Evolutionary conservation across 2,329 filamentous ascomycete species (phyloP), one percentile per base, ranked within the genome.

Genomic region (Rhynchosporium graminicola): DNA sequence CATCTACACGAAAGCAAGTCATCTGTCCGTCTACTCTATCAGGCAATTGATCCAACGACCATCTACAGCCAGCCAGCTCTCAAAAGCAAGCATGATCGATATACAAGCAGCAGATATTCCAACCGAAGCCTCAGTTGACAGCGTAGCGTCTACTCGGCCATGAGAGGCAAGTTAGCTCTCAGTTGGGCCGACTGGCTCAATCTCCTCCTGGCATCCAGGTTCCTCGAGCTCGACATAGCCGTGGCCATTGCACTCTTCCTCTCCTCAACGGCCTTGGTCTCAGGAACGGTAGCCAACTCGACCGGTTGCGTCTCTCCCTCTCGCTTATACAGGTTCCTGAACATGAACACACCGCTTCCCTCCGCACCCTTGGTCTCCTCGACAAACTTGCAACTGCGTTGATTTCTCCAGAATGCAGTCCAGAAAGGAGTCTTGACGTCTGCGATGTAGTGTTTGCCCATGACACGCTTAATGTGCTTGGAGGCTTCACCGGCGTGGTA

Each of bases 401-500:
- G 70, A 52, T 74, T 73, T n/a, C 58, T 67, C 69, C 70, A 75
- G 65, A 75, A 75, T 1, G 74, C 74, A 1, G 68, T 71, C 74
- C 72, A 74, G 70, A 75, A 75, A 7, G 67, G 63, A 3, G 73
- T 75, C 63, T 73, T 71, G 12, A 63, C 61, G 63, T 82, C 80
- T 8, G 74, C 71, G 26, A 42, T 40, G 52, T 87, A 87, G 59
- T 81, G 76, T 36, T 80, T 76, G 7, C 83, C 83, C 20, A 87
- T 78, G n/a, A 86, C 74, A 9, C 79, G 79, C 70, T 78, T 78
- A 71, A 87, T 83, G 43, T 83, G 81, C 62, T 80, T 76, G 9
- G 83, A 84, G n/a, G 83, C 83, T 71, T 84, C 80, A 63, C 82
- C 79, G 28, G 83, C 83, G 68, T 84, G 77, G 77, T 87, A 87